A percentile compares a stretch with the other conserved stretches of the same genome.
Evolutionary conservation across 768 basidiomycete species (phyloP).

Genomic region (Saitozyma sp.): DNA sequence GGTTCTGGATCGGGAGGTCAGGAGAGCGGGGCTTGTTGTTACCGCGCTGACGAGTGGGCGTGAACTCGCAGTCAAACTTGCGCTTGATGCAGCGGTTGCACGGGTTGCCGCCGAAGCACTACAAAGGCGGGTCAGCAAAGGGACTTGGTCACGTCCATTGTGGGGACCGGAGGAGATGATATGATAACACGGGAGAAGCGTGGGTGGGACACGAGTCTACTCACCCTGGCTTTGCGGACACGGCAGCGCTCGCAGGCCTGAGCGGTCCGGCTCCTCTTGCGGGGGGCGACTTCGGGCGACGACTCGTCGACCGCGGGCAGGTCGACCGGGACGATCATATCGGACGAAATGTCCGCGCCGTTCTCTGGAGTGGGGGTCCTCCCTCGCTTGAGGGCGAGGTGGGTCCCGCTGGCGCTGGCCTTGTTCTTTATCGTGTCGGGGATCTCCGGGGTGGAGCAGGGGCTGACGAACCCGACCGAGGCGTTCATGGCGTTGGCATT

Average conservation of each 20-base stretch:
- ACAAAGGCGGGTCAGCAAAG: slow-evolving; percentile 5
- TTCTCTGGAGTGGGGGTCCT: too few species aligned
- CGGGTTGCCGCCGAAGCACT: slow-evolving; percentile 43
- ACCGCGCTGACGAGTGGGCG: not conserved
- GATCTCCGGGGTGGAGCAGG: too few species aligned
- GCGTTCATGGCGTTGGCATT: too few species aligned
- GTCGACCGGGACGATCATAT: slow-evolving; percentile 34
- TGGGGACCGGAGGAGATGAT: not conserved
- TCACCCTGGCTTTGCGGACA: slow-evolving; percentile 49
- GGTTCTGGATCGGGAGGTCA: not conserved
- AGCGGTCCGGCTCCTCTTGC: slow-evolving; percentile 42
- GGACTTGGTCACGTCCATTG: not conserved
- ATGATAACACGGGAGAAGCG: not conserved
- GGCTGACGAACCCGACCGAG: too few species aligned
- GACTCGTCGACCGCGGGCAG: slow-evolving; percentile 3
- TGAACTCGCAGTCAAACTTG: slow-evolving; percentile 11
- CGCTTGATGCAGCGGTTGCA: slow-evolving; percentile 40
- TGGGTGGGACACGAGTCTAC: slow-evolving; percentile 6
- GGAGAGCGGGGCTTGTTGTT: not conserved
- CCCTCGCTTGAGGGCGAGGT: too few species aligned
- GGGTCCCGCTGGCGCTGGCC: not conserved
- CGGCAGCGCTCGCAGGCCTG: slow-evolving; percentile 52
- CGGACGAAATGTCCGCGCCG: too few species aligned
- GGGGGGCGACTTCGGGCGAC: too few species aligned
- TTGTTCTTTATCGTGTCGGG: too few species aligned